Percentiles rank a stretch among this genome's conserved stretches.
These are phyloP conservation scores for Kokia cookei DNA, from an alignment of 441 rosid species.

Conservation along the genomic window DNA sequence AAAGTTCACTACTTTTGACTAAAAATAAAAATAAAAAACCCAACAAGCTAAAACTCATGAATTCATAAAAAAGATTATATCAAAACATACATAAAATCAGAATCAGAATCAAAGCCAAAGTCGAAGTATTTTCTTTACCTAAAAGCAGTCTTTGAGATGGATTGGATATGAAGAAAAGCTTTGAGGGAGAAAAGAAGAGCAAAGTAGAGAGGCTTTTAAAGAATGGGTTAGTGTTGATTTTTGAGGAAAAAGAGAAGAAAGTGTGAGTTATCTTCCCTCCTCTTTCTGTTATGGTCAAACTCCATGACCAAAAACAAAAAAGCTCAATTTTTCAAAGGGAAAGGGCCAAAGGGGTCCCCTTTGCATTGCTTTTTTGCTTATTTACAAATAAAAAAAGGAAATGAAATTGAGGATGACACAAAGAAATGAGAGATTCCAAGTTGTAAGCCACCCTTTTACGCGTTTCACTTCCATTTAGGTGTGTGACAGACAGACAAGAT, in stretches of 20 bases:
- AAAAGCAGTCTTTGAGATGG: neutral
- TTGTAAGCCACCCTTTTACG: constrained; percentile 11
- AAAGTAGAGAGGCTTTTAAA: constrained; percentile 15
- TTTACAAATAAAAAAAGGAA: neutral
- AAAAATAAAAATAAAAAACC: too few relatives aligned
- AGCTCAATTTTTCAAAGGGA: constrained; percentile 17
- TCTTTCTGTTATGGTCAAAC: constrained; percentile 33
- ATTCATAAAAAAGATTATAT: too few relatives aligned
- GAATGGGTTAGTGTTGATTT: constrained; percentile 4
- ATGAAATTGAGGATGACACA: neutral
- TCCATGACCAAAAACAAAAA: neutral
- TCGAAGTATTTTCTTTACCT: too few relatives aligned
- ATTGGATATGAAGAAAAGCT: neutral
- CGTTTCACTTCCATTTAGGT: constrained; percentile 16
- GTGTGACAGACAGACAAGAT: constrained; percentile 27
- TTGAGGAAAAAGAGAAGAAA: constrained; percentile 59
- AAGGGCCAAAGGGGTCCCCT: neutral
- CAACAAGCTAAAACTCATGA: too few relatives aligned
- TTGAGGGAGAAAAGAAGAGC: constrained; percentile 1
- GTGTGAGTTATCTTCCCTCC: constrained; percentile 54
- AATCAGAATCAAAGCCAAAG: too few relatives aligned
- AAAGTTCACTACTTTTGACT: too few relatives aligned
- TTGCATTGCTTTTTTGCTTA: neutral
- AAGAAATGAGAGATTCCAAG: neutral
- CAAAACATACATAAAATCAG: too few relatives aligned